Conservation (phyloP, 495 filamentous ascomycete species). For the Aspergillus cristatus region DNA sequence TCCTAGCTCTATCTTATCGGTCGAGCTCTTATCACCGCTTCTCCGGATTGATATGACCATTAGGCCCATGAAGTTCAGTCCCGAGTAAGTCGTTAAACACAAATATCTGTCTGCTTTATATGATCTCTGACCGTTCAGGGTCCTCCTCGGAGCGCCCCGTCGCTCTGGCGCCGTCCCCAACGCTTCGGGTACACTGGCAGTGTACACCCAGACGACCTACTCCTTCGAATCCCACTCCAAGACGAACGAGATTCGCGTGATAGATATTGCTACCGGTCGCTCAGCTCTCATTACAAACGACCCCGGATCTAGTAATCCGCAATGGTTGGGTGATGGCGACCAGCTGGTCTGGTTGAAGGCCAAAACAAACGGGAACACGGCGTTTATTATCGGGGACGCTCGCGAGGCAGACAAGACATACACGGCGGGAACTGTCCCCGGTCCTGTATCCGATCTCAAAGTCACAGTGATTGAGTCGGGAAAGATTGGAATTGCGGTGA, state of each 20-base stretch:
- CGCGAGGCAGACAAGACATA: constrained; percentile 47
- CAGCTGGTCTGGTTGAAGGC: constrained; percentile 59
- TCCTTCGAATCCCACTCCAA: constrained; percentile 74
- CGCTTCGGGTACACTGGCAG: constrained; percentile 52
- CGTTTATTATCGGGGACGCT: constrained; percentile 49
- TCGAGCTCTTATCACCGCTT: background rate
- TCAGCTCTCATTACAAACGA: constrained; percentile 59
- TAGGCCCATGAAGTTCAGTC: constrained; percentile 61
- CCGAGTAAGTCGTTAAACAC: constrained; percentile 39
- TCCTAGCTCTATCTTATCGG: background rate
- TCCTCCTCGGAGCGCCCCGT: constrained; percentile 76
- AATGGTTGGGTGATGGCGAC: constrained; percentile 59
- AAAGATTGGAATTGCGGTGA: constrained; percentile 62
- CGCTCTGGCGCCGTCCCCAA: constrained; percentile 72
- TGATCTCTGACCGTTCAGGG: constrained; percentile 25
- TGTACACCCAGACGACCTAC: constrained; percentile 71
- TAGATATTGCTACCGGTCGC: constrained; percentile 62
- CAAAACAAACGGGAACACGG: constrained; percentile 58
- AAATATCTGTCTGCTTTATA: background rate
- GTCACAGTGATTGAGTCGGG: constrained; percentile 49
- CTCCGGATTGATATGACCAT: constrained; percentile 46
- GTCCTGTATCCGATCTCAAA: constrained; percentile 67
- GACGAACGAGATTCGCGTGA: constrained; percentile 60
- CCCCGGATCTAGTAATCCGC: constrained; percentile 54
- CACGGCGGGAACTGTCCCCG: constrained; percentile 55